These are phyloP conservation scores for Umbilicaria muhlenbergii DNA, from an alignment of 495 filamentous ascomycete genomes.

Conservation along the genomic window DNA sequence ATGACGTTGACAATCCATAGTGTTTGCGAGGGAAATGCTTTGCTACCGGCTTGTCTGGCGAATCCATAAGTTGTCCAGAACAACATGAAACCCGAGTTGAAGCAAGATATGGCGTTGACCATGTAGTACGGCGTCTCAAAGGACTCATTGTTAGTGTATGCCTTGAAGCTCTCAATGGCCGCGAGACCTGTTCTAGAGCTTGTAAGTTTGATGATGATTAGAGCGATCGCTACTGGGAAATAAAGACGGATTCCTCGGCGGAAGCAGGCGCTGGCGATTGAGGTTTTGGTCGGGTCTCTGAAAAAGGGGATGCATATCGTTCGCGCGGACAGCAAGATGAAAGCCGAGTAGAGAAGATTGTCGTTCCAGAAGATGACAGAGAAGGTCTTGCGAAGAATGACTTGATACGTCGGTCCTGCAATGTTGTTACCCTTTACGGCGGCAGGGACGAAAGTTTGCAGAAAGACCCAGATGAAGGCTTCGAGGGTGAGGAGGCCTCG, in stretches of 20 bases:
- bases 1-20: conserved; percentile 21
- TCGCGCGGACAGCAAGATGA: conserved; percentile 22
- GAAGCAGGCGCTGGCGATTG: conserved; percentile 19
- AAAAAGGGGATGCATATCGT: conserved; percentile 21
- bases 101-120: conserved; percentile 18
- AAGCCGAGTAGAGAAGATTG: conserved; percentile 19
- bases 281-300: conserved; percentile 11
- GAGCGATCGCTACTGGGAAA: conserved; percentile 16
- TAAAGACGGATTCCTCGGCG: conserved; percentile 27
- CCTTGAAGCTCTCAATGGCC: conserved; percentile 11
- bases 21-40: conserved; percentile 19
- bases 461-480: conserved; percentile 22
- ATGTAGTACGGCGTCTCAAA: conserved; percentile 11
- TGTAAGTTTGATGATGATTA: conserved; percentile 14
- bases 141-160: conserved; percentile 13
- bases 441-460: conserved; percentile 18
- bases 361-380: conserved; percentile 24
- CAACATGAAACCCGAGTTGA: conserved; percentile 23
- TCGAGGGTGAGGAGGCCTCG: conserved; percentile 19
- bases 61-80: conserved; percentile 19
- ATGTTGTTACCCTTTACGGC: conserved; percentile 12
- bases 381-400: conserved; percentile 18
- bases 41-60: conserved; percentile 15
- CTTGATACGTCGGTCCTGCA: conserved; percentile 14
- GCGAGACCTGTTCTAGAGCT: conserved; percentile 7